These are phyloP conservation scores for Colletotrichum aenigma DNA, from an alignment of 2,329 filamentous ascomycete genomes.

Conservation along the genomic window DNA sequence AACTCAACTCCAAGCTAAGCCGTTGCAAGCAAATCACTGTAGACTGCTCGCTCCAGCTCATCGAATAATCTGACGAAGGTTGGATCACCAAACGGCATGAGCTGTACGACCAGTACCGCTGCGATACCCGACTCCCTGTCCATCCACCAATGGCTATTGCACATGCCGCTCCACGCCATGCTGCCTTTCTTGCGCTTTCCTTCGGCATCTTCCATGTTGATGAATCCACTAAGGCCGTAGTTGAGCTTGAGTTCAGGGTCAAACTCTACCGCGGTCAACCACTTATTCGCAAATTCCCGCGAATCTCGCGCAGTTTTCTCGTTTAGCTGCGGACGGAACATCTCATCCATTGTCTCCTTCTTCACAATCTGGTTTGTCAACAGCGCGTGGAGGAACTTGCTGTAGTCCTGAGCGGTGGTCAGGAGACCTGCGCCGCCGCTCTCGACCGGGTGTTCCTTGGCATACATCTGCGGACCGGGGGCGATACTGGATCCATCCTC, in stretches of 20 bases:
- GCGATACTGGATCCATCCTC: constrained; percentile 23
- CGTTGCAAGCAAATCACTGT: constrained; percentile 26
- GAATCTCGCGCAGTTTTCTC: constrained; percentile 29
- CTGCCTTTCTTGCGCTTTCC: constrained; percentile 46
- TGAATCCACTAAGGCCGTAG: constrained; percentile 41
- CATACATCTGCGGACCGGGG: constrained; percentile 21
- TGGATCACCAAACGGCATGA: constrained; percentile 41
- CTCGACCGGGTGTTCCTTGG: constrained; percentile 37
- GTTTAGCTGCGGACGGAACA: constrained; percentile 46
- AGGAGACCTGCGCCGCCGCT: constrained; percentile 49
- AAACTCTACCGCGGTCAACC: constrained; percentile 40
- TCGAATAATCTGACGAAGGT: constrained; percentile 39
- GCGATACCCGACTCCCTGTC: constrained; percentile 43
- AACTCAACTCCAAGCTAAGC: not conserved
- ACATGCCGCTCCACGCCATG: constrained; percentile 47
- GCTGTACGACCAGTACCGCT: constrained; percentile 40
- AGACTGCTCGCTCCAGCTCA: constrained; percentile 43
- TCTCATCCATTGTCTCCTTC: constrained; percentile 31
- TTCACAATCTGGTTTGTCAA: constrained; percentile 34
- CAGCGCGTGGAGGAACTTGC: constrained; percentile 35
- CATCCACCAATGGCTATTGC: constrained; percentile 47
- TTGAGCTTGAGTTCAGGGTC: constrained; percentile 33
- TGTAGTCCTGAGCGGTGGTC: constrained; percentile 45
- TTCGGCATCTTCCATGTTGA: constrained; percentile 42
- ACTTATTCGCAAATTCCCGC: constrained; percentile 20